phyloP scores from a whole-genome alignment of 2,329 filamentous ascomycete species.

The Coniochaeta ligniaria region DNA sequence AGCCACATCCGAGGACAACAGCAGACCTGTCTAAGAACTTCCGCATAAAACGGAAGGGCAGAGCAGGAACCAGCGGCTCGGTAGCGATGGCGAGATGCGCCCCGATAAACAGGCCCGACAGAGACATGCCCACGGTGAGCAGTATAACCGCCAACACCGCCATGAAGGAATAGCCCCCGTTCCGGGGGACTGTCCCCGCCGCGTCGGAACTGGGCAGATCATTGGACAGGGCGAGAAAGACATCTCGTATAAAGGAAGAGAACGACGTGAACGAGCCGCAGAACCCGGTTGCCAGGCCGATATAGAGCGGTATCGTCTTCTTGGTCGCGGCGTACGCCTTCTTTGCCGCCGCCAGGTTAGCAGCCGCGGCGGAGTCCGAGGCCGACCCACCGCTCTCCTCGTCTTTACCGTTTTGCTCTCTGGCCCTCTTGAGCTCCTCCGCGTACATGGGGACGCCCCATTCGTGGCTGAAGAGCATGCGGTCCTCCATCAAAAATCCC shows the following conservation, averaged over 20 bases:
- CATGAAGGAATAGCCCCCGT: conserved; percentile 76
- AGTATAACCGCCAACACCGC: conserved; percentile 71
- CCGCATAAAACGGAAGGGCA: conserved; percentile 51
- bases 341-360: conserved; percentile 37
- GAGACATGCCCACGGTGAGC: conserved; percentile 61
- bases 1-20: conserved; percentile 60
- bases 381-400: conserved; percentile 23
- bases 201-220: conserved; percentile 49
- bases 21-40: conserved; percentile 55
- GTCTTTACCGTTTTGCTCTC: conserved; percentile 21
- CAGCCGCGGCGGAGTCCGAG: conserved; percentile 6
- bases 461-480: conserved; percentile 64
- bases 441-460: conserved; percentile 44
- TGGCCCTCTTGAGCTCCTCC: conserved; percentile 23
- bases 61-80: conserved; percentile 49
- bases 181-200: conserved; percentile 39
- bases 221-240: conserved; percentile 74
- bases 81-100: conserved; percentile 65
- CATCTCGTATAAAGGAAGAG: conserved; percentile 75
- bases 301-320: conserved; percentile 82
- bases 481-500: conserved; percentile 79
- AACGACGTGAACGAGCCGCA: conserved; percentile 76
- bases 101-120: conserved; percentile 64
- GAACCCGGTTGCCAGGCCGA: conserved; percentile 62
- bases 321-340: conserved; percentile 59